Conservation (phyloP, 176 grass and related monocot genomes). For the Bolboschoenus planiculmis region DNA sequence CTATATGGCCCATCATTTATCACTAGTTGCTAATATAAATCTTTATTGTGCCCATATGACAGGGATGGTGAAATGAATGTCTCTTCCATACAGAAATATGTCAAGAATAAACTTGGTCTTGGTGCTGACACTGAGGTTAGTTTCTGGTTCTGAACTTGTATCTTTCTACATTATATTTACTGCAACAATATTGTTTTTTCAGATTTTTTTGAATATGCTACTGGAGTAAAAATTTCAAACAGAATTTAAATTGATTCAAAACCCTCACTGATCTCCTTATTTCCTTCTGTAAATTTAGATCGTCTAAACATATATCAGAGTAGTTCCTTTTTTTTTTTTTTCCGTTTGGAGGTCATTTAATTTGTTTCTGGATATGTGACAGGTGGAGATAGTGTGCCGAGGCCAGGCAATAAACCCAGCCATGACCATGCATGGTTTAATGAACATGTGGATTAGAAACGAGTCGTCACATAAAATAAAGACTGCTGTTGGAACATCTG, state of each 20-base stretch:
- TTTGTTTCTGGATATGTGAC: conserved; percentile 6
- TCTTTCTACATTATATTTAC: conserved; percentile 1
- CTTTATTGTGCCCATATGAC: background rate
- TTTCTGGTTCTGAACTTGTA: background rate
- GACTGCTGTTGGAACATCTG: conserved; percentile 11
- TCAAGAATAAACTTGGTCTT: conserved; percentile 25
- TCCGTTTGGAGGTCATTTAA: background rate
- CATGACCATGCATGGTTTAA: conserved; percentile 8
- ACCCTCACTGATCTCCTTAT: background rate
- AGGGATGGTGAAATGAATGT: conserved; percentile 15
- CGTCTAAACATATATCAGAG: background rate
- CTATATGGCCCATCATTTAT: background rate
- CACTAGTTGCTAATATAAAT: background rate
- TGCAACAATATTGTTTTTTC: background rate
- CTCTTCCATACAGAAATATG: conserved; percentile 22
- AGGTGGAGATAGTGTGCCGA: conserved; percentile 27
- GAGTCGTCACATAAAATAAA: conserved; percentile 13
- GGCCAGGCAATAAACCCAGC: conserved; percentile 9
- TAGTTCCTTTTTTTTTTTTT: background rate
- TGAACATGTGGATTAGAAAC: conserved; percentile 25
- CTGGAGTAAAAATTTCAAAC: background rate
- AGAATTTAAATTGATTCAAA: background rate
- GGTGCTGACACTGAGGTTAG: conserved; percentile 3
- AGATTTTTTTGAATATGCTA: background rate
- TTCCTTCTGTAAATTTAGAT: background rate